Evolutionary conservation across 2,329 filamentous ascomycete species (phyloP).

Genomic region (Diaporthe citriasiana): DNA sequence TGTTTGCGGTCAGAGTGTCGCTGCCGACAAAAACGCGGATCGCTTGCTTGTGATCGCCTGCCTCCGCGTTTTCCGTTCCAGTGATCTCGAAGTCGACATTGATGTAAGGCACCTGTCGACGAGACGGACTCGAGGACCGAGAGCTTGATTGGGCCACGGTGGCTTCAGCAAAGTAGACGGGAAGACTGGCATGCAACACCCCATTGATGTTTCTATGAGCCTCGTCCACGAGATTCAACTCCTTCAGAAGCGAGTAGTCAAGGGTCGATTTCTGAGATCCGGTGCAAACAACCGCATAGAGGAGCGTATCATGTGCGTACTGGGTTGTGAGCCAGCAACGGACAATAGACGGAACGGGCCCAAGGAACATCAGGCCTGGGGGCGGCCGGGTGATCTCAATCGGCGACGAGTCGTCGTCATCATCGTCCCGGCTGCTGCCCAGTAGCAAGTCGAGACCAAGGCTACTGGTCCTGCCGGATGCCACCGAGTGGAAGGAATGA

Average conservation of each 20-base stretch:
- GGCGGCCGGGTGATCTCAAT: slow-evolving; percentile 81
- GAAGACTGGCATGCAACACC: slow-evolving; percentile 77
- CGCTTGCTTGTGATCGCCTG: slow-evolving; percentile 66
- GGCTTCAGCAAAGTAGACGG: slow-evolving; percentile 92
- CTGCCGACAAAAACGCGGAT: slow-evolving; percentile 93
- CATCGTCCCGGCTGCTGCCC: slow-evolving; percentile 72
- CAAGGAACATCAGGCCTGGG: slow-evolving; percentile 86
- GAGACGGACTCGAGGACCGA: slow-evolving; percentile 78
- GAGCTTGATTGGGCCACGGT: slow-evolving; percentile 83
- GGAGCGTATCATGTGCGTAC: slow-evolving; percentile 88
- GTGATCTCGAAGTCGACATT: slow-evolving; percentile 83
- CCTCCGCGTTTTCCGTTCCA: slow-evolving; percentile 67
- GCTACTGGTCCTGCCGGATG: slow-evolving; percentile 87
- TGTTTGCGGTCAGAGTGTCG: slow-evolving; percentile 87
- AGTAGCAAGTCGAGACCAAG: slow-evolving; percentile 83
- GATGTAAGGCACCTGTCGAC: slow-evolving; percentile 82
- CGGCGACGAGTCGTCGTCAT: slow-evolving; percentile 63
- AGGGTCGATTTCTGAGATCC: slow-evolving; percentile 92
- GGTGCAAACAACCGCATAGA: slow-evolving; percentile 93
- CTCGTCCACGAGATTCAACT: slow-evolving; percentile 78
- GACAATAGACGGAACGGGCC: slow-evolving; percentile 92
- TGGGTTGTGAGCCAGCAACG: slow-evolving; percentile 94
- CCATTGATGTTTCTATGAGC: slow-evolving; percentile 77
- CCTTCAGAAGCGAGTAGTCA: slow-evolving; percentile 79
- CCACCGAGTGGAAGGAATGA: slow-evolving; percentile 77